phyloP scores from a whole-genome alignment of 345 rosid species.

The Acer saccharum region DNA sequence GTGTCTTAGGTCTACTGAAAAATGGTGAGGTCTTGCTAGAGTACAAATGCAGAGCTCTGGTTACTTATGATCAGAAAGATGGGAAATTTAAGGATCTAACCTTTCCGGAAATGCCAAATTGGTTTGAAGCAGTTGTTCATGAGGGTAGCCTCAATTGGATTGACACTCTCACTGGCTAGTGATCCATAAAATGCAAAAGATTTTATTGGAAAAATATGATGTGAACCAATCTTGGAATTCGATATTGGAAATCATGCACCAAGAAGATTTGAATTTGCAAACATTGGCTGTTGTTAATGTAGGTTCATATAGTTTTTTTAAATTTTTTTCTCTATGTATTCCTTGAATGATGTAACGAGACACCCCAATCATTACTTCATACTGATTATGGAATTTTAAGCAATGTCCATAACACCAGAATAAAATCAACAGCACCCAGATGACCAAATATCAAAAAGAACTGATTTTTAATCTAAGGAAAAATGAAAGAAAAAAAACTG shows the following conservation, averaged over 20 bases:
- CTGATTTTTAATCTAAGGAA: too few relatives aligned
- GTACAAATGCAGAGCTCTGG: conserved; percentile 2
- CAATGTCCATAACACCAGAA: too few relatives aligned
- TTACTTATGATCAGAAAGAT: neutral
- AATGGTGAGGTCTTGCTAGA: neutral
- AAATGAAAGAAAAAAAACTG: too few relatives aligned
- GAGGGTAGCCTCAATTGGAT: conserved; percentile 1
- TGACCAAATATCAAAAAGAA: too few relatives aligned
- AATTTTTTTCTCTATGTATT: too few relatives aligned
- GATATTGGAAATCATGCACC: conserved; percentile 21
- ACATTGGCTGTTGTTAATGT: too few relatives aligned
- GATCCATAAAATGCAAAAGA: neutral
- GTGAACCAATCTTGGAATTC: conserved; percentile 32
- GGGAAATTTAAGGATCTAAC: neutral
- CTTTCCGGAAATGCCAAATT: neutral
- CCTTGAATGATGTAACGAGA: too few relatives aligned
- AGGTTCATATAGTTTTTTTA: too few relatives aligned
- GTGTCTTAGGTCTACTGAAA: conserved; percentile 12
- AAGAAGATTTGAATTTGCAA: conserved; percentile 2
- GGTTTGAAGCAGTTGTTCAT: conserved; percentile 5
- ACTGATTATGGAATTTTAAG: too few relatives aligned
- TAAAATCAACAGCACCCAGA: too few relatives aligned
- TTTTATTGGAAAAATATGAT: conserved; percentile 7
- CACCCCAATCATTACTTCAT: too few relatives aligned
- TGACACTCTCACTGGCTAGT: neutral